These are phyloP conservation scores for Amesomyces nigricolor DNA, from an alignment of 2,329 filamentous ascomycete genomes.

Conservation along the genomic window DNA sequence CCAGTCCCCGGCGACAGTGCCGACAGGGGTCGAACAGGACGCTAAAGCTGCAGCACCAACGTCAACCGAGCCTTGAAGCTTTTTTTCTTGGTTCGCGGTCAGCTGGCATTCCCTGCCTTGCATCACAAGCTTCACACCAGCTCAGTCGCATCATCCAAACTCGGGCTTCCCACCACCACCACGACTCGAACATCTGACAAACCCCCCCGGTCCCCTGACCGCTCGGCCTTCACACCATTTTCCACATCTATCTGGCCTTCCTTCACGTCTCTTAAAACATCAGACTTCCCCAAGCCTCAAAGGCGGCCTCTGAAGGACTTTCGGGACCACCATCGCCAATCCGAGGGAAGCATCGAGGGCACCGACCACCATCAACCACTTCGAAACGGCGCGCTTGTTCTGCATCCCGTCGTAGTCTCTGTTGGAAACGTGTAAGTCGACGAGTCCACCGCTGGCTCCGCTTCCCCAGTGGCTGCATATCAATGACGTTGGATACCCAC, in stretches of 20 bases:
- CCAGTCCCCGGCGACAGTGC: conserved; percentile 7
- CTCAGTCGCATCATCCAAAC: neutral
- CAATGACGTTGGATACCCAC: conserved; percentile 12
- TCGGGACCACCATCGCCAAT: too few species aligned
- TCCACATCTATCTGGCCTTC: neutral
- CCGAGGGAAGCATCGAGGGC: too few species aligned
- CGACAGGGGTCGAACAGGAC: conserved; percentile 15
- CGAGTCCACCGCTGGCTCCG: neutral
- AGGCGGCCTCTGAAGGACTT: neutral
- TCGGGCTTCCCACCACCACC: neutral
- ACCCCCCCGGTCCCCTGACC: too few species aligned
- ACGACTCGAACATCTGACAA: too few species aligned
- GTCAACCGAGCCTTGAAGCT: conserved; percentile 12
- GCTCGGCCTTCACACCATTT: too few species aligned
- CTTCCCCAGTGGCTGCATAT: neutral
- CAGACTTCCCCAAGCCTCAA: neutral
- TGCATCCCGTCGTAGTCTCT: neutral
- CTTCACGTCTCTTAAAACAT: neutral
- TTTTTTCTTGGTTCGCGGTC: conserved; percentile 16
- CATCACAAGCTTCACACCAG: conserved; percentile 20
- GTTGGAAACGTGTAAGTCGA: conserved; percentile 2
- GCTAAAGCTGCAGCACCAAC: conserved; percentile 16
- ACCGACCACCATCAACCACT: too few species aligned
- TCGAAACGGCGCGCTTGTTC: neutral
- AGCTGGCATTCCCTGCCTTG: conserved; percentile 17